Evolutionary conservation across 2,329 filamentous ascomycete species (phyloP), one percentile per base, ranked within the genome.

Genomic region (Ilyonectria robusta): DNA sequence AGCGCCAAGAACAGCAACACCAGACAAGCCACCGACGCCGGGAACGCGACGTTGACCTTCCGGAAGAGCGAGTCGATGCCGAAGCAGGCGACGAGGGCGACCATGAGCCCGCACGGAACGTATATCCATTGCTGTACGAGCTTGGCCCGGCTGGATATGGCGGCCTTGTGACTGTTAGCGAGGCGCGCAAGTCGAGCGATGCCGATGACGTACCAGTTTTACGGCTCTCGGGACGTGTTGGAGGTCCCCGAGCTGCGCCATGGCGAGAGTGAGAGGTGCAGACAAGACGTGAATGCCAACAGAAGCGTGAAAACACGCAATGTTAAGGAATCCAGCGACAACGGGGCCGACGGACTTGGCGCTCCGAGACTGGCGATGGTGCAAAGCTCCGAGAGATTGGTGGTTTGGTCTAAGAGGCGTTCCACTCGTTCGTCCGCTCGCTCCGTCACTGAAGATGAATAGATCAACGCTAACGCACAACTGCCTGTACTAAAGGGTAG

Each of bases 1-100:
- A 90, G 78, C 0, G 75, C 80, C 21, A 86, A 70, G 71, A 90
- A 89, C 2, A 90, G 78, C 9, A 88, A 67, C 48, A 90, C 78
- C 70, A 91, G 81, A 48, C 86, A 87, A 4, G 88, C 87, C 3
- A 91, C 88, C 2, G 87, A 89, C 2, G 88, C 85, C 1, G 88
- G 88, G 67, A 91, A 91, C 0, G 86, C 82, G 8, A 89, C 82
- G 23, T 81, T 80, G 61, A 84, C 82, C 8, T 86, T 75, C 13
- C 79, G 78, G 65, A 86, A 80, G 26, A 85, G 70, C n/a, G 78
- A 78, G 67, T 84, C 79, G 29, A 85, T 78, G 35, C 80, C 84
- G 61, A 85, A 85, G 68, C 83, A 84, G 3, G 77, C 80, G 15
- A 78, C 76, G 10, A 86, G 77, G 8, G 83, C 82, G 23, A 77